Conservation (phyloP, 164 flowering plant species). For the Chimonanthus salicifolius region DNA sequence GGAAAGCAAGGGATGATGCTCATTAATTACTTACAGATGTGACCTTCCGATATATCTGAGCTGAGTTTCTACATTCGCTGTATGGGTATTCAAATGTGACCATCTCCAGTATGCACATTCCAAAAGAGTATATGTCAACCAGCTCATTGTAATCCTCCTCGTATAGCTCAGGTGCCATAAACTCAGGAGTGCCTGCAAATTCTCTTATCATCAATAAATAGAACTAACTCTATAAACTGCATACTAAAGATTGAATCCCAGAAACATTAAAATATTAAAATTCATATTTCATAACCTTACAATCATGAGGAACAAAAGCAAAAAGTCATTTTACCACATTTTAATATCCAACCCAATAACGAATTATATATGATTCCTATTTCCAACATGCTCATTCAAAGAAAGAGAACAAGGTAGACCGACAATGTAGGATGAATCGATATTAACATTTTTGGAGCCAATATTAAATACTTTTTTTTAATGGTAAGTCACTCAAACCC, state of each 20-base stretch:
- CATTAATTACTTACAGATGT: conserved; percentile 36
- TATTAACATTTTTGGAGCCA: too few relatives aligned
- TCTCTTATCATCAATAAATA: neutral
- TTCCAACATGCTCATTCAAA: too few relatives aligned
- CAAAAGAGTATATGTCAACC: conserved; percentile 68
- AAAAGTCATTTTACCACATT: too few relatives aligned
- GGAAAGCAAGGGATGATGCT: neutral
- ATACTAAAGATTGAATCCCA: neutral
- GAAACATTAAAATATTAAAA: neutral
- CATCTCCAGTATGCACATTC: conserved; percentile 76
- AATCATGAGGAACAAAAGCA: too few relatives aligned
- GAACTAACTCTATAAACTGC: neutral
- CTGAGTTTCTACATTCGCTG: conserved; percentile 53
- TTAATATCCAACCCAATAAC: too few relatives aligned
- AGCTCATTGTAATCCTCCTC: conserved; percentile 62
- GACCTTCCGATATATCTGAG: conserved; percentile 66
- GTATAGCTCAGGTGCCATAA: conserved; percentile 74
- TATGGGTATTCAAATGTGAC: conserved; percentile 69
- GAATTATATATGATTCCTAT: too few relatives aligned
- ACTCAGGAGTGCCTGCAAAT: conserved; percentile 59
- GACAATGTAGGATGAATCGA: too few relatives aligned
- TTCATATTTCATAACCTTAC: neutral
- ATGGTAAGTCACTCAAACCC: too few relatives aligned
- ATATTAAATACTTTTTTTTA: too few relatives aligned
- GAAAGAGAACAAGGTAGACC: too few relatives aligned